Base-by-base conservation (phyloP, 73 alveolate species). In the Uronychia binucleata region DNA sequence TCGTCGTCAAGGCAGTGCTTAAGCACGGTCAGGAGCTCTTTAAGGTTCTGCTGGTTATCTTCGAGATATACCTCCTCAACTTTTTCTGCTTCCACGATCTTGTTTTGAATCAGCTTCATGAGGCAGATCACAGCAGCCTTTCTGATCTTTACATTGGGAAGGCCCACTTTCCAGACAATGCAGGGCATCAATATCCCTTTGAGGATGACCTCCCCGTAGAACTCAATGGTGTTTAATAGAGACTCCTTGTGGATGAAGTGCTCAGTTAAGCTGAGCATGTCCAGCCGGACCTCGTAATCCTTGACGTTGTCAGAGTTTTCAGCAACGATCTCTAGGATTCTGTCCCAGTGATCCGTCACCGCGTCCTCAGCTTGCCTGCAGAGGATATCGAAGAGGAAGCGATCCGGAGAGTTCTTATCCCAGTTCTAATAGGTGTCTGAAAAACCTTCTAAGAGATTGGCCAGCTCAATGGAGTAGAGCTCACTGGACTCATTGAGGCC, bases 1-100 rank as follows among this genome's bases (percentile, higher is more conserved):
- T 97, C 99, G 86, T 97, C 99, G 33, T 95, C 98, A 76, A 97
- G 87, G 57, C 98, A 94, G 0, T 95, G 82, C 90, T 97, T 97
- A 34, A 97, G 86, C 74, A 92, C 95, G 30, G 97, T 90, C 81
- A 93, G 75, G 75, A 97, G 86, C 58, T 95, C 98, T 80, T 95
- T 79, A 79, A 93, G 95, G 82, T 87, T 84, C 77, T 92, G 78
- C 57, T 92, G 77, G 13, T 93, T 67, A 58, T 84, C 93, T 86
- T 96, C 19, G 67, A 46, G 5, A 19, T 11, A 11, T 46, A 46
- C 67, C 5, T 46, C 67, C 19, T 46, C 19, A 19, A 46, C 19
- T 46, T 46, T 46, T 5, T 19, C 99, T 28, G 89, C 91, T 1
- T 88, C 81, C 34, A 94, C 94, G 79, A 97, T 79, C 75, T 95